Evolutionary conservation across 306 rosid genomes (phyloP).

Genomic region (Casuarina glauca): DNA sequence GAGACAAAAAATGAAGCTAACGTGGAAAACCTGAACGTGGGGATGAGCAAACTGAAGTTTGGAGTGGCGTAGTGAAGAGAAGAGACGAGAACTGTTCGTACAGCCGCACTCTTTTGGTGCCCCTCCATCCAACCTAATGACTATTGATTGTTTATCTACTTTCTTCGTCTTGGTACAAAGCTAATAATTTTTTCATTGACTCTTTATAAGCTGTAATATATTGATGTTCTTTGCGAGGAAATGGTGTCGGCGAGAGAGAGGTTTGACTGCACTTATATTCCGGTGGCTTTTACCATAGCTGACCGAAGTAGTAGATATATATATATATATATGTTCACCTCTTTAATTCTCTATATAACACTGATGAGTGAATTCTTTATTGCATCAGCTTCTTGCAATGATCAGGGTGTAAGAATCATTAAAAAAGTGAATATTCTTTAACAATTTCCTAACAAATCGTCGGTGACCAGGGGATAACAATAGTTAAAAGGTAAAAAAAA

Average conservation of each 20-base stretch:
- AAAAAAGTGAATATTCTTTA: too few relatives aligned
- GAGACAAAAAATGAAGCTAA: conserved; percentile 43
- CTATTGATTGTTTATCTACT: conserved; percentile 39
- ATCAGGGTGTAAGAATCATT: too few relatives aligned
- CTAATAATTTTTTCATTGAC: conserved; percentile 37
- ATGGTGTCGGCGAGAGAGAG: conserved; percentile 27
- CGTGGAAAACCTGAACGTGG: conserved; percentile 57
- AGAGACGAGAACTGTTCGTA: conserved; percentile 26
- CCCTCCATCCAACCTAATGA: conserved; percentile 32
- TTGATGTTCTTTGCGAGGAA: conserved; percentile 49
- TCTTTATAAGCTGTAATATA: conserved; percentile 60
- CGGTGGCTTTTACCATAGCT: conserved; percentile 13
- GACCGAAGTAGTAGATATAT: conserved; percentile 14
- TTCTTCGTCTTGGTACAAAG: conserved; percentile 32
- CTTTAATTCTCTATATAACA: conserved; percentile 18
- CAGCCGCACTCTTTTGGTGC: conserved; percentile 15
- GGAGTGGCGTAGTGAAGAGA: conserved; percentile 74
- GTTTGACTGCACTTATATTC: conserved; percentile 37
- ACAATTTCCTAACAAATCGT: too few relatives aligned
- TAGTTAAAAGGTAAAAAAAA: too few relatives aligned
- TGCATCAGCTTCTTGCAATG: neutral
- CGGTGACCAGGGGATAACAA: too few relatives aligned
- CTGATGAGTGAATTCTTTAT: neutral
- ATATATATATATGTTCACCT: conserved; percentile 31
- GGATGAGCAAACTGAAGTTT: conserved; percentile 73